A percentile compares a stretch with the other conserved stretches of the same genome.
Evolutionary conservation across 345 rosid species (phyloP).

Genomic region (Pelargonium nanum): DNA sequence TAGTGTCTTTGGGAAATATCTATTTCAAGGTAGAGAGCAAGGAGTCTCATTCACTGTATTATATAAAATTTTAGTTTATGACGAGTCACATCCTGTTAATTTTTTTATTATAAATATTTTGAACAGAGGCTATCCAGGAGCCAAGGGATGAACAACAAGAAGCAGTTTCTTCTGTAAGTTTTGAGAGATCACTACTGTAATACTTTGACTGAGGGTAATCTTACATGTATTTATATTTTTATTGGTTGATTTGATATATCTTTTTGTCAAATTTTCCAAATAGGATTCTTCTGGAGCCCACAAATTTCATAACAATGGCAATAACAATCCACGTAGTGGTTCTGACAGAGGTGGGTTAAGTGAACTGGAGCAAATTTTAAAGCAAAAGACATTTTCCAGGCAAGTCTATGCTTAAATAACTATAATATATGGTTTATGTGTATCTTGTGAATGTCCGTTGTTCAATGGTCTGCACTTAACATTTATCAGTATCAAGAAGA

Average conservation of each 20-base stretch:
- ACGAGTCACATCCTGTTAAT: not conserved
- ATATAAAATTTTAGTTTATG: not conserved
- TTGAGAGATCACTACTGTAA: not conserved
- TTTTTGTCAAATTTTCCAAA: slow-evolving; percentile 16
- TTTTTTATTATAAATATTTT: slow-evolving; percentile 8
- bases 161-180: slow-evolving; percentile 29
- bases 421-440: not conserved
- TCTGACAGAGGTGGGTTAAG: slow-evolving; percentile 24
- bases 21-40: not conserved
- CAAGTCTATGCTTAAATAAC: slow-evolving; percentile 14
- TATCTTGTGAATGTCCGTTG: not conserved
- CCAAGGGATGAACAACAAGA: slow-evolving; percentile 15
- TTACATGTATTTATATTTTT: not conserved
- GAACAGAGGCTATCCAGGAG: slow-evolving; percentile 20
- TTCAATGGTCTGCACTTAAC: not conserved
- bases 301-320: slow-evolving; percentile 17
- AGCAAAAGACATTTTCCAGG: slow-evolving; percentile 77
- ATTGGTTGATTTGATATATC: slow-evolving; percentile 5
- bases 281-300: slow-evolving; percentile 25
- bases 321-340: slow-evolving; percentile 17
- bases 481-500: not conserved
- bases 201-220: not conserved
- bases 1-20: too few species aligned
- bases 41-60: not conserved
- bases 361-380: slow-evolving; percentile 49